Base-by-base conservation (phyloP, 805 yeast genomes). In the Ogataea sp. region DNA sequence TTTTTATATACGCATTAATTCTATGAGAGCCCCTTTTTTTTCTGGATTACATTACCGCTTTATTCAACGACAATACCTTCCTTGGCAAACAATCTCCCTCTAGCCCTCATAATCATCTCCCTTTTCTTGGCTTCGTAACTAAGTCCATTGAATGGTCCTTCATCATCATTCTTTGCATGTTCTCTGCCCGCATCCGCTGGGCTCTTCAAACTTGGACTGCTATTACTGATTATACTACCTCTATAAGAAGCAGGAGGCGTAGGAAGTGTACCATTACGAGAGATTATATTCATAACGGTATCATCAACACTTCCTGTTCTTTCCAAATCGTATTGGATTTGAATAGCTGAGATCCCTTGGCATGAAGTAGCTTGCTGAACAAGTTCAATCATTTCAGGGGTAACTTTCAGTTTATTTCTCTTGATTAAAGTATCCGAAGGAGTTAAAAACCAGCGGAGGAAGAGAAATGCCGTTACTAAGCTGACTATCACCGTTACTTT, bases 291-390 rank as follows among this genome's bases (percentile, higher is more conserved):
- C 38, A 87, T 84, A 9, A 88, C 79, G 0, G 97, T 89, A 8
- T 61, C 72, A 56, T 86, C 89, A 1, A 89, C 89, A 7, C 83
- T 79, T 0, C 95, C 94, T 0, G 93, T 77, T 43, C 75, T 67
- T 51, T 80, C 78, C 44, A 93, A 70, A 55, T 83, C 95, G 44
- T 69, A 67, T 44, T 79, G 68, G 44, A 93, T 86, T 54, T 84
- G 94, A 7, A 73, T 83, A 4, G 14, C n/a, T 17, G 33, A 17
- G 11, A 62, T 70, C 1, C 83, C 68, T 25, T 85, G 62, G 17
- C 68, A 67, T n/a, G n/a, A n/a, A 4, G 97, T 96, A 0, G 88
- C 95, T 40, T 90, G 67, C 32, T 87, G 78, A 49, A 90, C 96
- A 0, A 84, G 80, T 46, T 83, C 93, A 33, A 90, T 69, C 97